Conservation (phyloP, 1,139 yeast species). For the Pichiaceae sp. region DNA sequence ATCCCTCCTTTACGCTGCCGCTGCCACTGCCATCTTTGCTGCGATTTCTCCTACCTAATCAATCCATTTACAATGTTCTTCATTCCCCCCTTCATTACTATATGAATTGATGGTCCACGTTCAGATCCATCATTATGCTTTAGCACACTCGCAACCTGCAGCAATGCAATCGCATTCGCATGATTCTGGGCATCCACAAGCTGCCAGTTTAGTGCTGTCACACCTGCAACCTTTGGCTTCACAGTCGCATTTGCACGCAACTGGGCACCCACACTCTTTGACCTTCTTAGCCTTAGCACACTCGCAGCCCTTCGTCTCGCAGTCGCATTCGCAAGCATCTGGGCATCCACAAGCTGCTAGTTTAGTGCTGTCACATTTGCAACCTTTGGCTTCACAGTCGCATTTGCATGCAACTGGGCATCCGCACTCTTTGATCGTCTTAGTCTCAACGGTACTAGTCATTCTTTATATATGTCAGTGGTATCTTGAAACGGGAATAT, state of each 20-base stretch:
- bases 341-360: not conserved
- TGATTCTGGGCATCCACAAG: not conserved
- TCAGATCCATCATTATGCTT: too few relatives aligned
- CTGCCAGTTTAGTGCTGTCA: not conserved
- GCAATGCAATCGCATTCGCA: not conserved
- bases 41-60: too few relatives aligned
- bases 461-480: too few relatives aligned
- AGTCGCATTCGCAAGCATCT: not conserved
- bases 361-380: not conserved
- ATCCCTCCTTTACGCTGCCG: too few relatives aligned
- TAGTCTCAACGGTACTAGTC: too few relatives aligned
- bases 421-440: not conserved
- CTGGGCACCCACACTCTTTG: not conserved
- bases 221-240: not conserved
- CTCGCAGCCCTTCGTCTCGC: not conserved
- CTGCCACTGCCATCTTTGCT: too few relatives aligned
- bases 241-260: not conserved
- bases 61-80: too few relatives aligned
- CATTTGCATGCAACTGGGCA: not conserved
- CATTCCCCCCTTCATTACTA: too few relatives aligned
- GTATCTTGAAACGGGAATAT: too few relatives aligned
- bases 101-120: too few relatives aligned
- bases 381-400: not conserved
- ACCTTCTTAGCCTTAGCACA: not conserved
- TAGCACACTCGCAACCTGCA: not conserved